phyloP scores from a whole-genome alignment of 2,329 filamentous ascomycete genomes.

The Corynespora cassiicola region DNA sequence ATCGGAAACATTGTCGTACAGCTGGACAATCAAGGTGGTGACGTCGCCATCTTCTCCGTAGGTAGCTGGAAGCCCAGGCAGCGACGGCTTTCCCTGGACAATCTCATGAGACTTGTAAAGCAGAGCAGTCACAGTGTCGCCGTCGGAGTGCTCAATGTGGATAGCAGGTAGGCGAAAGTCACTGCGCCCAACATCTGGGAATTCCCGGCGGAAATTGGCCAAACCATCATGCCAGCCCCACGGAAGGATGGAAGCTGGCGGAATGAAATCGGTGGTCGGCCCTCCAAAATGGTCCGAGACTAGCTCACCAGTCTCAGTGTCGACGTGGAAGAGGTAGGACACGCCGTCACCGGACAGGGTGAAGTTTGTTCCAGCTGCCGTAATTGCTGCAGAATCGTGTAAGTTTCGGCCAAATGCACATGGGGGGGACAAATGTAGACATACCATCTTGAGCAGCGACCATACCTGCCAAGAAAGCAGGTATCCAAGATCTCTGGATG shows the following conservation, averaged over 20 bases:
- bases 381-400: constrained; percentile 56
- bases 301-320: constrained; percentile 62
- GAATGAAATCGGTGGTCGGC: constrained; percentile 59
- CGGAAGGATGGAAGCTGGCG: constrained; percentile 45
- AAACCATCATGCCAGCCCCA: constrained; percentile 62
- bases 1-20: constrained; percentile 66
- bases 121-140: constrained; percentile 65
- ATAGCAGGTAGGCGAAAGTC: constrained; percentile 69
- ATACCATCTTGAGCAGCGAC: constrained; percentile 24
- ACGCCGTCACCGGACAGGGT: constrained; percentile 62
- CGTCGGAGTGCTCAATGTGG: constrained; percentile 64
- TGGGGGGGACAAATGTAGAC: constrained; percentile 1
- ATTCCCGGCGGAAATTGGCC: constrained; percentile 64
- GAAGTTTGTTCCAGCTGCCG: constrained; percentile 63
- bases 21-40: constrained; percentile 63
- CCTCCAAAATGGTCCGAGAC: constrained; percentile 68
- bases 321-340: constrained; percentile 70
- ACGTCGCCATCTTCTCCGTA: constrained; percentile 64
- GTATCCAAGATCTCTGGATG: constrained; percentile 4
- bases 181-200: constrained; percentile 68
- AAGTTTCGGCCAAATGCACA: too few relatives aligned
- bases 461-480: constrained; percentile 19
- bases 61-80: constrained; percentile 65
- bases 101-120: constrained; percentile 65
- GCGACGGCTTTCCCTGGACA: constrained; percentile 61